Base-by-base conservation (phyloP, 1,139 yeast species). In the Schwanniomyces etchellsii region DNA sequence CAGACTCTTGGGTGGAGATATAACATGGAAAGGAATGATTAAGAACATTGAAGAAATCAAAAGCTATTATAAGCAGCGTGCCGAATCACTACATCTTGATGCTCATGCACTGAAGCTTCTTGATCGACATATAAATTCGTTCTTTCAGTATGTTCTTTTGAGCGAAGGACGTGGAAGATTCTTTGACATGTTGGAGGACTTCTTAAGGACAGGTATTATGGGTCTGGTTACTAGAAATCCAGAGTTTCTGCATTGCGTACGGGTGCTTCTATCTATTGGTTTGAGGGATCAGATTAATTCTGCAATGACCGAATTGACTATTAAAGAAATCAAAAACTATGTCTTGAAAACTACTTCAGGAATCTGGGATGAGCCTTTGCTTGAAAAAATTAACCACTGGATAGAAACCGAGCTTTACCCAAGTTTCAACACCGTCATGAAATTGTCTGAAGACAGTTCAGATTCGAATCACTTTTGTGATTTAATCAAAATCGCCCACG, bases 291-390 rank as follows among this genome's bases (percentile, higher is more conserved):
- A 60, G 20, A 38, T 68, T 20, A 57, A 64, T 35, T 51, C 55
- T 28, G 45, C 68, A 4, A 48, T 77, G 3, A 57, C 75, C 6
- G 55, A 61, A 26, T 42, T 69, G 3, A 55, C 76, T 2, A 60
- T 70, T 9, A 44, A 45, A 3, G 63, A 63, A 34, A 69, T 77
- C 20, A 54, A 55, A 24, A 29, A 37, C 3, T 62, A 56, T 36
- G 62, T 76, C n/a, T 37, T 44, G 3, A 31, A 35, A 3, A 47
- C 51, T 11, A 70, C 74, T 46, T 41, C 56, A 1, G 46, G 47
- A 1, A 54, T 55, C 1, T 74, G 77, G 76, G 45, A 62, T 33
- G 48, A 44, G 22, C 67, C 73, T 0, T 49, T 66, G 2, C 52
- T 74, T 31, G 54, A 52, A 3, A 33, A 39, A 2, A 51, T 74